These are phyloP conservation scores for Rubia balearica DNA, from an alignment of 305 asterid genomes.

Conservation along the genomic window DNA sequence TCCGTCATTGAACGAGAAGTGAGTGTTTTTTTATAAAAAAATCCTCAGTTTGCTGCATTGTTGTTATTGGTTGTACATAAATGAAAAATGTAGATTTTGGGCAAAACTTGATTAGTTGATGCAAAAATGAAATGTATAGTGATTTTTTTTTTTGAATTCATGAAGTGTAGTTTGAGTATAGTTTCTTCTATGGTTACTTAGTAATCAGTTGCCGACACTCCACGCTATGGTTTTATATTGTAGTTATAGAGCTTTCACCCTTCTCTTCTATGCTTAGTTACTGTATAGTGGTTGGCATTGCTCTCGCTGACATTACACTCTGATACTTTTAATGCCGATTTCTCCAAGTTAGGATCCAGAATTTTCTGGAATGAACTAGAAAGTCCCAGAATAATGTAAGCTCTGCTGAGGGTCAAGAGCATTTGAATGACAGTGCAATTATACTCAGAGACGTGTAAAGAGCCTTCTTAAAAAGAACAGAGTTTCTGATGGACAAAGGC, in stretches of 20 bases:
- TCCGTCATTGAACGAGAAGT: conserved; percentile 83
- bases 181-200: neutral
- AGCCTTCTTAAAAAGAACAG: conserved; percentile 57
- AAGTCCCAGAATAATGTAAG: conserved; percentile 37
- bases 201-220: neutral
- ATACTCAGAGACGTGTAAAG: conserved; percentile 57
- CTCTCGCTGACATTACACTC: neutral
- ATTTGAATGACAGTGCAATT: conserved; percentile 38
- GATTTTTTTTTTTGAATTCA: neutral
- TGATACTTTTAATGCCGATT: conserved; percentile 10
- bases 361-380: conserved; percentile 53
- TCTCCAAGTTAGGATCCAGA: conserved; percentile 66
- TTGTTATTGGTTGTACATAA: too few species aligned
- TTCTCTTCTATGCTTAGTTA: neutral
- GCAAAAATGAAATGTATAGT: neutral
- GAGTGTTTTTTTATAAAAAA: conserved; percentile 18
- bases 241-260: neutral
- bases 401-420: conserved; percentile 17
- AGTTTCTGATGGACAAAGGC: conserved; percentile 59
- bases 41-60: neutral
- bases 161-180: neutral
- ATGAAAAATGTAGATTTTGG: neutral
- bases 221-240: too few species aligned
- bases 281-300: neutral
- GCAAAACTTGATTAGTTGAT: neutral